Conservation (phyloP, 2,329 filamentous ascomycete genomes). For the Pseudogymnoascus sp. region DNA sequence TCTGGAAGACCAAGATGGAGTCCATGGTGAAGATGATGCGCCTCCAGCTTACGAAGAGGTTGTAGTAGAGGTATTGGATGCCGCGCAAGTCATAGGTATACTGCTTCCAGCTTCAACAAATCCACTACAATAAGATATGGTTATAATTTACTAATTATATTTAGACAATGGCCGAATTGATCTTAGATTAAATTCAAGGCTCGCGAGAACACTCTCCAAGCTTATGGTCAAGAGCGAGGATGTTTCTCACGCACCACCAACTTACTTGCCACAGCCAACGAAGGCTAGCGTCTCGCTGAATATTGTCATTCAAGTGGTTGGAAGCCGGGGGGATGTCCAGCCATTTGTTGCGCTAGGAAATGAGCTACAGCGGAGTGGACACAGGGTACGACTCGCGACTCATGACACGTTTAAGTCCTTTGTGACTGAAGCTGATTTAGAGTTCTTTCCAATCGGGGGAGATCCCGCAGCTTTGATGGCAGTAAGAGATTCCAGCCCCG, state of each 20-base stretch:
- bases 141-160: not conserved
- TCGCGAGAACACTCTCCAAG: conserved; percentile 9
- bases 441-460: conserved; percentile 50
- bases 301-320: conserved; percentile 47
- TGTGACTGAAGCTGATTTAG: conserved; percentile 41
- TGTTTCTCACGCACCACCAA: not conserved
- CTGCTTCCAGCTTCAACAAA: not conserved
- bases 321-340: conserved; percentile 45
- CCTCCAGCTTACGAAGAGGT: not conserved
- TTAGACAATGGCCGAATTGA: conserved; percentile 45
- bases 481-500: conserved; percentile 31
- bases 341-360: conserved; percentile 49
- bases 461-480: conserved; percentile 36
- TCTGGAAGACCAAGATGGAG: not conserved
- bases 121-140: not conserved
- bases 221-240: conserved; percentile 55
- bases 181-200: conserved; percentile 42
- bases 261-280: not conserved
- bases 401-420: conserved; percentile 45
- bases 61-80: not conserved
- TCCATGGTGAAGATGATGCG: not conserved
- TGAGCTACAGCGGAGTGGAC: conserved; percentile 39
- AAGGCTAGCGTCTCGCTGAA: conserved; percentile 35
- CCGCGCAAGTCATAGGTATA: not conserved
- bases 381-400: conserved; percentile 48